Conservation (phyloP, 1,284 basidiomycete species). For the Tilletia horrida region DNA sequence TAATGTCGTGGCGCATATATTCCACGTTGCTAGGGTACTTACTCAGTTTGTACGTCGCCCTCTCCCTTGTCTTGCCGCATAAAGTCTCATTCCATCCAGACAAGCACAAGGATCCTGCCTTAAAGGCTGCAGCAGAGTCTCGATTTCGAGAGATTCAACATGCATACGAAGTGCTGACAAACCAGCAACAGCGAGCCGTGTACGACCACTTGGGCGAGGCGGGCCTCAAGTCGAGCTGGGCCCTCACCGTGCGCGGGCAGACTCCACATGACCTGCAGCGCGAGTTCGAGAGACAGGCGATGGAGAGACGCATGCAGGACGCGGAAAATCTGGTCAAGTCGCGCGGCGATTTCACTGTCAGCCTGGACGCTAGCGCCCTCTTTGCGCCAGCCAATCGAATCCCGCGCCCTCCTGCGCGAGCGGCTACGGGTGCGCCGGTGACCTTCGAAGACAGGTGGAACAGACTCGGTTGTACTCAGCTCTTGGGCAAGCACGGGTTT, state of each 20-base stretch:
- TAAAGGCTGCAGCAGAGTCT: constrained; percentile 64
- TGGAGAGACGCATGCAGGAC: constrained; percentile 57
- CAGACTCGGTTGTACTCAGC: constrained; percentile 37
- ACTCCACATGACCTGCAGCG: constrained; percentile 63
- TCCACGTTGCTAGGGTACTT: background rate
- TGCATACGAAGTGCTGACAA: constrained; percentile 69
- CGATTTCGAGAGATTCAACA: constrained; percentile 72
- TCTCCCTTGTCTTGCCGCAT: background rate
- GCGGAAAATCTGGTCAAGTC: constrained; percentile 60
- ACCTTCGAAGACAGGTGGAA: constrained; percentile 32
- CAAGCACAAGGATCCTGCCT: constrained; percentile 66
- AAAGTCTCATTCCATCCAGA: constrained; percentile 75
- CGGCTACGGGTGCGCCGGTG: constrained; percentile 17
- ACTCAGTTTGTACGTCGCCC: constrained; percentile 10
- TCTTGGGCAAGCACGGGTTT: constrained; percentile 51
- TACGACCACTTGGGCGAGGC: constrained; percentile 73
- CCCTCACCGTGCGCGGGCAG: constrained; percentile 58
- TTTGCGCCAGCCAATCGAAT: constrained; percentile 43
- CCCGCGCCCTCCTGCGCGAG: constrained; percentile 62
- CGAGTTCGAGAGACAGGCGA: constrained; percentile 57
- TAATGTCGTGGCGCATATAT: background rate
- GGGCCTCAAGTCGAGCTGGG: constrained; percentile 60
- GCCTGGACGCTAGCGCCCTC: constrained; percentile 46
- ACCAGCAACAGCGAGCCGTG: constrained; percentile 70
- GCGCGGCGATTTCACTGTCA: constrained; percentile 57